Evolutionary conservation across 352 stramenopile genomes (phyloP), one percentile per base, ranked within the genome.

Genomic region (Phytophthora gonapodyides): DNA sequence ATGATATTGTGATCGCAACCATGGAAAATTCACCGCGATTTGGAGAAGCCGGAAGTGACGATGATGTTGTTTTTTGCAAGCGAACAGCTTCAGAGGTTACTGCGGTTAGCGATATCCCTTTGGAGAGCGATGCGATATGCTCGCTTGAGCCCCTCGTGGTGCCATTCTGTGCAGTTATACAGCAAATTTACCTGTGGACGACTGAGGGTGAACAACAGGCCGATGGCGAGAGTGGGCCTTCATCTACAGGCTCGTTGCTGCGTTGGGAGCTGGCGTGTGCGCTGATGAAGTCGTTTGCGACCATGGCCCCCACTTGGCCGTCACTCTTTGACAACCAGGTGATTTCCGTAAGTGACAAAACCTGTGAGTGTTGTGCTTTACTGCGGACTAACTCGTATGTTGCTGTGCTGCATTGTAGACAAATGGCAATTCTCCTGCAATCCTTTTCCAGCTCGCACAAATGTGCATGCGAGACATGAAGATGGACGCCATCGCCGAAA

Each of bases 241-340:
- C 19, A 3, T 56, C 51, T 50, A 12, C 59, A 17, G 35, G 16
- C 54, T 61, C 49, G 43, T 36, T 80, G 36, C 45, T 82, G 19
- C 67, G 66, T 35, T 78, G 74, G 53, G 82, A 91, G 31, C 49
- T 93, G 42, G 68, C 73, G 15, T 80, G 73, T 13, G 61, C 69
- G n/a, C 73, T 84, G 33, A 75, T 93, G 36, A 71, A 77, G 21
- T 75, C 83, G 12, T 84, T 89, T 51, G 71, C 75, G 16, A 71
- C 47, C 4, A 76, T 87, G 42, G 66, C 77, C 24, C 62, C 74
- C 2, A 37, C 46, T 3, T 84, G 85, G 62, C 65, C 75, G 17
- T 80, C 81, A 5, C 54, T 93, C 13, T 78, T 90, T 21, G 76
- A 89, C 49, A 89, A 87, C 44, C 75, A 87, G 61, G 63, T 81